phyloP scores from a whole-genome alignment of 768 basidiomycete genomes.

The Galerina sulciceps region DNA sequence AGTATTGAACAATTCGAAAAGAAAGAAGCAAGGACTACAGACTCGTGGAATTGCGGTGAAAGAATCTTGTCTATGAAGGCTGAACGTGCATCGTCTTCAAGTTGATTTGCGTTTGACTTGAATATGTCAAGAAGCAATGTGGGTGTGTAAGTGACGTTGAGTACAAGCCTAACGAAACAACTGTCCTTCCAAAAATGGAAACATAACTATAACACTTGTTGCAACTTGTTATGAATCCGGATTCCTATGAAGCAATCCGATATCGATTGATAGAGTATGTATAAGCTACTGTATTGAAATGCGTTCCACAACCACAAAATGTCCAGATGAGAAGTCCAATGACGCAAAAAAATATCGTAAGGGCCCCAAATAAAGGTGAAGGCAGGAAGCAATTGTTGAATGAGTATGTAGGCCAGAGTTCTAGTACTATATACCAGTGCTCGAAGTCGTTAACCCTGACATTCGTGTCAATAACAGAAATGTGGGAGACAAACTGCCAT shows the following conservation, averaged over 20 bases:
- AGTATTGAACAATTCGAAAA: background rate
- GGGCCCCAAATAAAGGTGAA: background rate
- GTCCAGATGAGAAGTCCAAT: background rate
- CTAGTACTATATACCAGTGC: constrained; percentile 10
- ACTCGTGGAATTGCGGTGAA: background rate
- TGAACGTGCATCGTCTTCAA: too few relatives aligned
- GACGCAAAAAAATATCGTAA: background rate
- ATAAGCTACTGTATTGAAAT: background rate
- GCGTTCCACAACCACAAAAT: background rate
- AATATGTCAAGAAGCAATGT: too few relatives aligned
- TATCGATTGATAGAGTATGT: background rate
- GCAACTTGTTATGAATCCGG: too few relatives aligned
- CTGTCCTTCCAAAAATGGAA: too few relatives aligned
- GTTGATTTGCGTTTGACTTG: too few relatives aligned
- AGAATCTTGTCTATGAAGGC: too few relatives aligned
- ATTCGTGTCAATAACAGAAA: background rate
- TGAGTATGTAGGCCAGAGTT: background rate
- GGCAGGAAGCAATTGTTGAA: background rate
- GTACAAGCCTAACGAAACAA: too few relatives aligned
- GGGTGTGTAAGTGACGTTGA: too few relatives aligned
- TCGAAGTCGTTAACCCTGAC: constrained; percentile 9
- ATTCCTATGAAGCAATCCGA: too few relatives aligned
- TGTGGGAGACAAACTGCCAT: background rate
- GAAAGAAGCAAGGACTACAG: background rate
- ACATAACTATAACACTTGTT: too few relatives aligned